phyloP scores from a whole-genome alignment of 257 asterid genomes.

The Gentiana straminea region DNA sequence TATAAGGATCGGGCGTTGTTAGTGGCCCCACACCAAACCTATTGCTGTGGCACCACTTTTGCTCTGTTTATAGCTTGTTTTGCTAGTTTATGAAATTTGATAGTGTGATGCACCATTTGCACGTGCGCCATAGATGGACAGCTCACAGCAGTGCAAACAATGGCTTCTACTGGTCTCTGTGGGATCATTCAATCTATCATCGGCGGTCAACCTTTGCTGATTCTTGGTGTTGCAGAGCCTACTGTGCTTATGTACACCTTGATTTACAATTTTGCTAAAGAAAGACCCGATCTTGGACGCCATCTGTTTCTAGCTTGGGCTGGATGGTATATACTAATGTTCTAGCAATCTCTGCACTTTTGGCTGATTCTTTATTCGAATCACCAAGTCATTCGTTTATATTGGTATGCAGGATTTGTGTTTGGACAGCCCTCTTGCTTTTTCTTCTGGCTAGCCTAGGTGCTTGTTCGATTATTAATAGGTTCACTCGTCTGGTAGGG shows the following conservation, averaged over 20 bases:
- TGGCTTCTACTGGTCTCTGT: slow-evolving; percentile 82
- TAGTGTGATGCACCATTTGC: no score
- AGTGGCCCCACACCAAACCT: no score
- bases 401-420: slow-evolving; percentile 62
- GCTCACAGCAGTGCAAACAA: slow-evolving; percentile 82
- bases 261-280: slow-evolving; percentile 85
- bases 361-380: no score
- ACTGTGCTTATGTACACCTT: slow-evolving; percentile 96
- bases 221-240: slow-evolving; percentile 93
- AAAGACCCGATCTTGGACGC: slow-evolving; percentile 61
- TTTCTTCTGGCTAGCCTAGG: slow-evolving; percentile 71
- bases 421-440: slow-evolving; percentile 83
- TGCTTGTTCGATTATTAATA: slow-evolving; percentile 89
- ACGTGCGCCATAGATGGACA: slow-evolving; percentile 54
- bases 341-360: no score
- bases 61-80: no score
- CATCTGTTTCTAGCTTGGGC: slow-evolving; percentile 86
- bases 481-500: slow-evolving; percentile 94
- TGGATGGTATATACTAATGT: slow-evolving; percentile 50
- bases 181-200: slow-evolving; percentile 83
- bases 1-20: not conserved
- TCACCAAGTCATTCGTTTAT: no score
- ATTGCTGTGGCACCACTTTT: no score
- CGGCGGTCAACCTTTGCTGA: slow-evolving; percentile 93
- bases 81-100: no score